phyloP scores from a whole-genome alignment of 345 rosid genomes.

The Camelina laxa region DNA sequence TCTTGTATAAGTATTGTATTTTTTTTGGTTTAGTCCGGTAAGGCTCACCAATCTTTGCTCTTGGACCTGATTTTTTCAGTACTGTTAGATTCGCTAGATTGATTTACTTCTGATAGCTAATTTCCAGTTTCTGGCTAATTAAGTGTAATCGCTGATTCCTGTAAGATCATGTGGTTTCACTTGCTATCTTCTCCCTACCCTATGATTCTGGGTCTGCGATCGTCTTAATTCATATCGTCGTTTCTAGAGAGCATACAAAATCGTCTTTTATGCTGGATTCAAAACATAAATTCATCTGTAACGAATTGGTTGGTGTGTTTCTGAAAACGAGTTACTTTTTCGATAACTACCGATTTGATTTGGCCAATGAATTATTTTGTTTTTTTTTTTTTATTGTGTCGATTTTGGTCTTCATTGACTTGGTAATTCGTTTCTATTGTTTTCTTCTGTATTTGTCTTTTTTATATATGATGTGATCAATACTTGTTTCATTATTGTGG shows the following conservation, averaged over 20 bases:
- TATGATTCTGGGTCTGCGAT: constrained; percentile 3
- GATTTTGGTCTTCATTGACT: constrained; percentile 45
- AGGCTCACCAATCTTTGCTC: not conserved
- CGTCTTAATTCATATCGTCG: not conserved
- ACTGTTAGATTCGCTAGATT: constrained; percentile 23
- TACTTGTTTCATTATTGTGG: constrained; percentile 32
- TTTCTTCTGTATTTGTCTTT: constrained; percentile 12
- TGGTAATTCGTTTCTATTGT: constrained; percentile 45
- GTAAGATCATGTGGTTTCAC: constrained; percentile 10
- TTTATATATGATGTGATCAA: not conserved
- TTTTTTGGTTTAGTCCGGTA: constrained; percentile 12
- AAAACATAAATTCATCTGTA: not conserved
- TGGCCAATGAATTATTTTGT: too few species aligned
- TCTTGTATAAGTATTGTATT: not conserved
- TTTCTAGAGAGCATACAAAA: constrained; percentile 2
- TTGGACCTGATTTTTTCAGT: too few species aligned
- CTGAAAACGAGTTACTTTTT: not conserved
- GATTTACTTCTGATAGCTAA: not conserved
- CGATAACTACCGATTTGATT: too few species aligned
- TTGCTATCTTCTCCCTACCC: not conserved
- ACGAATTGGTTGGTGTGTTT: constrained; percentile 24
- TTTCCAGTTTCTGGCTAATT: constrained; percentile 3
- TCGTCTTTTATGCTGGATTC: constrained; percentile 14
- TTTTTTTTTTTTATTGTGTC: not conserved
- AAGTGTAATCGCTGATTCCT: not conserved